Evolutionary conservation across 1,139 yeast species (phyloP).

Genomic region (Hanseniaspora sp.): DNA sequence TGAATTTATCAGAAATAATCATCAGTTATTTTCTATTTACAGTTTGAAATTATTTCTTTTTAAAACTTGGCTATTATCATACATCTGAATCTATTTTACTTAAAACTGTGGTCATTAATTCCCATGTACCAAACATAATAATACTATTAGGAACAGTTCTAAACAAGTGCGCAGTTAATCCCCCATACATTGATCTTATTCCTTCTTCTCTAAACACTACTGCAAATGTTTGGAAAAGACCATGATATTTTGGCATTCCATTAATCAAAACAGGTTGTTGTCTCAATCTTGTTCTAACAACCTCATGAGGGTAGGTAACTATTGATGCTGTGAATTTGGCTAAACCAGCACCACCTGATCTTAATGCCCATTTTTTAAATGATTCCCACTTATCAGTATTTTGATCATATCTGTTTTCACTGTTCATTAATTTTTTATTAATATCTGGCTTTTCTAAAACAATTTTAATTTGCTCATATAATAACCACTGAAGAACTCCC

Average conservation of each 20-base stretch:
- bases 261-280: slow-evolving; percentile 71
- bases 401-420: neutral
- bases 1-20: too few relatives aligned
- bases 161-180: slow-evolving; percentile 88
- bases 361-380: slow-evolving; percentile 80
- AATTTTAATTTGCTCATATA: slow-evolving; percentile 86
- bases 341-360: slow-evolving; percentile 95
- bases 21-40: neutral
- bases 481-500: slow-evolving; percentile 90
- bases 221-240: slow-evolving; percentile 75
- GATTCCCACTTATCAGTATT: slow-evolving; percentile 42
- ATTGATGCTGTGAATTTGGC: slow-evolving; percentile 90
- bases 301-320: slow-evolving; percentile 95
- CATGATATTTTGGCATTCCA: slow-evolving; percentile 80
- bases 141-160: slow-evolving; percentile 96
- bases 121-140: slow-evolving; percentile 99
- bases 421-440: neutral
- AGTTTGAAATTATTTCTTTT: neutral
- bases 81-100: slow-evolving; percentile 27
- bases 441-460: slow-evolving; percentile 43
- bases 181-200: slow-evolving; percentile 86
- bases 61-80: too few relatives aligned
- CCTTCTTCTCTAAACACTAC: slow-evolving; percentile 86
- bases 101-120: slow-evolving; percentile 63
- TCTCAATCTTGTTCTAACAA: slow-evolving; percentile 85